A percentile compares a stretch with the other conserved stretches of the same genome.
phyloP scores from a whole-genome alignment of 805 yeast genomes.

The Wickerhamomyces mucosus region DNA sequence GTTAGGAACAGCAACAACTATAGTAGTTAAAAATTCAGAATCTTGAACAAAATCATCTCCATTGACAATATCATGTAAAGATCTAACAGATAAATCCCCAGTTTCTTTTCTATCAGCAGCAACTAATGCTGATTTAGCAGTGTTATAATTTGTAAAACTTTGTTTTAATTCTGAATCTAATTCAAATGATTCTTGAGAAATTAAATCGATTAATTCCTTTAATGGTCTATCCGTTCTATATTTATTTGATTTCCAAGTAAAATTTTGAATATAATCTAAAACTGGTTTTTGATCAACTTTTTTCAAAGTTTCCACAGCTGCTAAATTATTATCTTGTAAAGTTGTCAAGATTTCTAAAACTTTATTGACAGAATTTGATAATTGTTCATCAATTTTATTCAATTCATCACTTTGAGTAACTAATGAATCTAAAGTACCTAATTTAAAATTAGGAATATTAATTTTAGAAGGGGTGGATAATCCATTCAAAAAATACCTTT shows the following conservation, averaged over 20 bases:
- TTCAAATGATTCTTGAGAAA: slow-evolving; percentile 69
- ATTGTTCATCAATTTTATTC: slow-evolving; percentile 70
- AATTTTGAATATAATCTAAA: slow-evolving; percentile 58
- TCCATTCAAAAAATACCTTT: slow-evolving; percentile 46
- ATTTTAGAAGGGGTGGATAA: slow-evolving; percentile 47
- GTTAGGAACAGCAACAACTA: slow-evolving; percentile 85
- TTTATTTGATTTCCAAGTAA: slow-evolving; percentile 83
- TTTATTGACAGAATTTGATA: slow-evolving; percentile 60
- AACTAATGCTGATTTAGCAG: slow-evolving; percentile 72
- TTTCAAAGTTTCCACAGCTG: slow-evolving; percentile 38
- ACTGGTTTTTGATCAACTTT: slow-evolving; percentile 45
- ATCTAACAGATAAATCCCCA: slow-evolving; percentile 87
- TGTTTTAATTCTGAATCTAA: slow-evolving; percentile 78
- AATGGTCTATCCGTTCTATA: slow-evolving; percentile 80
- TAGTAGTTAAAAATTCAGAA: slow-evolving; percentile 79
- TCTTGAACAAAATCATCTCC: slow-evolving; percentile 75
- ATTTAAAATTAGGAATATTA: slow-evolving; percentile 75
- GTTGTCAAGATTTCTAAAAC: slow-evolving; percentile 61
- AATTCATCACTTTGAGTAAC: slow-evolving; percentile 89
- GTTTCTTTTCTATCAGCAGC: slow-evolving; percentile 90
- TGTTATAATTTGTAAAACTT: slow-evolving; percentile 65
- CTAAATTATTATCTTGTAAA: slow-evolving; percentile 32
- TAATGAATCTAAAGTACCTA: slow-evolving; percentile 88
- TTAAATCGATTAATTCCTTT: slow-evolving; percentile 57
- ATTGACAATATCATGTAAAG: slow-evolving; percentile 80